Evolutionary conservation across 352 stramenopile genomes (phyloP).

Genomic region (Phytophthora nicotianae): DNA sequence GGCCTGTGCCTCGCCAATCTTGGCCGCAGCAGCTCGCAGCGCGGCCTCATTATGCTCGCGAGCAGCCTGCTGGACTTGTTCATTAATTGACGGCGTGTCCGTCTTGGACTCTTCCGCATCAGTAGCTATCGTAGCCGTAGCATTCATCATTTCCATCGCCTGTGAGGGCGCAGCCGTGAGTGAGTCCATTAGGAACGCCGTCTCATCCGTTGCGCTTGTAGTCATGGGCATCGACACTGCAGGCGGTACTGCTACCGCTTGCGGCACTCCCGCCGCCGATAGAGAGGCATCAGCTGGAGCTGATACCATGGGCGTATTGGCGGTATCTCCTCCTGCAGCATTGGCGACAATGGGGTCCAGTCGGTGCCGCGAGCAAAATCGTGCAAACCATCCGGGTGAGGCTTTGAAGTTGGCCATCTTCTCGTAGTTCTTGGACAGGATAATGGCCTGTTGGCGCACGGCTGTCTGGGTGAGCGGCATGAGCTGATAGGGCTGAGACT

Average conservation of each 20-base stretch:
- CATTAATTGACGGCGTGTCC: conserved; percentile 45
- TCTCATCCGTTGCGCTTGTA: conserved; percentile 25
- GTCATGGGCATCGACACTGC: conserved; percentile 14
- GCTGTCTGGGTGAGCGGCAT: conserved; percentile 85
- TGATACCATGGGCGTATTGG: neutral
- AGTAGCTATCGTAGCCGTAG: conserved; percentile 9
- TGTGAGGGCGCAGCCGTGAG: conserved; percentile 22
- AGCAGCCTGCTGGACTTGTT: conserved; percentile 46
- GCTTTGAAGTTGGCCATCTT: conserved; percentile 87
- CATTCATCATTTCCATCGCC: conserved; percentile 23
- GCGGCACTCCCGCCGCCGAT: conserved; percentile 3
- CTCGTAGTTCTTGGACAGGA: conserved; percentile 86
- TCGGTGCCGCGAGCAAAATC: conserved; percentile 86
- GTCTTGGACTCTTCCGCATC: conserved; percentile 35
- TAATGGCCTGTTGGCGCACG: conserved; percentile 83
- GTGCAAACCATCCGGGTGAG: conserved; percentile 86
- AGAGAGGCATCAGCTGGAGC: conserved; percentile 10
- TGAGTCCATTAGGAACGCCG: conserved; percentile 37
- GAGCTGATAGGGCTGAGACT: conserved; percentile 82
- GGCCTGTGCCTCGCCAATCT: conserved; percentile 26
- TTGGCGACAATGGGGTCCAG: conserved; percentile 66
- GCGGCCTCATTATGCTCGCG: conserved; percentile 49
- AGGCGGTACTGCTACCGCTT: conserved; percentile 14
- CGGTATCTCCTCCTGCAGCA: conserved; percentile 4
- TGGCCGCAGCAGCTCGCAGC: conserved; percentile 31